Conservation (phyloP, 2,329 filamentous ascomycete species). For the Ophiostoma novo-ulmi region DNA sequence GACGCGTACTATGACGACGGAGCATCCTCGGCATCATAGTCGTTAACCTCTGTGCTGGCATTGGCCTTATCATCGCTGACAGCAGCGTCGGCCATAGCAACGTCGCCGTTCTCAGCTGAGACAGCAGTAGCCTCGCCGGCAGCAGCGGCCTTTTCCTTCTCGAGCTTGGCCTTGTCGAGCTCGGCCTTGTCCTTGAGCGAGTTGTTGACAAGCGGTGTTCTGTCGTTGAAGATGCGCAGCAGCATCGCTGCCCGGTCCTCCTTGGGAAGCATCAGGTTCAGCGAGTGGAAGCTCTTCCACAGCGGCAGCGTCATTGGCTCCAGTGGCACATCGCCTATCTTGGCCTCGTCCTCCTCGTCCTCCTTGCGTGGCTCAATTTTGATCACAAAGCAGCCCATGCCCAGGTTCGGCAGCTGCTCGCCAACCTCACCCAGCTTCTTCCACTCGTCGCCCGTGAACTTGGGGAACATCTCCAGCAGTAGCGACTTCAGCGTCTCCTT, state of each 20-base stretch:
- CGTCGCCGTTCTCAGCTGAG: neutral
- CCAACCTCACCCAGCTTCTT: conserved; percentile 80
- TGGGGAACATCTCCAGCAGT: conserved; percentile 94
- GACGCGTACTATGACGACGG: conserved; percentile 23
- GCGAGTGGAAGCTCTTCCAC: conserved; percentile 85
- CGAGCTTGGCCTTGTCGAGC: conserved; percentile 7
- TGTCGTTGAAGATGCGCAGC: conserved; percentile 84
- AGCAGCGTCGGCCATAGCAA: conserved; percentile 16
- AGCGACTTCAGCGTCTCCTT: conserved; percentile 76
- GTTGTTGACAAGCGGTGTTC: conserved; percentile 73
- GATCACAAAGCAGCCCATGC: conserved; percentile 88
- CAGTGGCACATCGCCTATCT: conserved; percentile 29
- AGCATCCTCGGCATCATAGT: conserved; percentile 28
- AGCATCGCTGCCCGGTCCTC: conserved; percentile 92
- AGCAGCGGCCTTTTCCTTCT: neutral
- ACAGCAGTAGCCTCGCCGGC: neutral
- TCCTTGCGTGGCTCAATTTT: conserved; percentile 60
- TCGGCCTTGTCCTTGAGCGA: conserved; percentile 42
- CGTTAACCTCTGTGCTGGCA: conserved; percentile 19
- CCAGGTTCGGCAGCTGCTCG: conserved; percentile 69
- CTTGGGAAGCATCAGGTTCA: conserved; percentile 98
- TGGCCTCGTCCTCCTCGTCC: conserved; percentile 9
- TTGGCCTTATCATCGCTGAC: neutral
- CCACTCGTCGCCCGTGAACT: conserved; percentile 70
- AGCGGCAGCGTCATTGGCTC: conserved; percentile 86